Base-by-base conservation (phyloP, 73 alveolate species). In the Paramecium caudatum region DNA sequence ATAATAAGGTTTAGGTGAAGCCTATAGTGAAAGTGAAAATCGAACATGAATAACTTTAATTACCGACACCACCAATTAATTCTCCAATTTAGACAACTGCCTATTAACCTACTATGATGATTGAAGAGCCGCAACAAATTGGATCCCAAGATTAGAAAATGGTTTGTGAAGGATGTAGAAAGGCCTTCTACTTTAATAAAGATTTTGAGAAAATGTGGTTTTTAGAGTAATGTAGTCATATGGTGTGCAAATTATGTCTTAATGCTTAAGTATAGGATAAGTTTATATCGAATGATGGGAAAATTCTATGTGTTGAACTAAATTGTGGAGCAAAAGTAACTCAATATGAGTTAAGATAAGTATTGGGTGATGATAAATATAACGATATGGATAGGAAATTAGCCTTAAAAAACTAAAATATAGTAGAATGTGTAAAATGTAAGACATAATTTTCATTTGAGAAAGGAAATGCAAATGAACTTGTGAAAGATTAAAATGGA, bases 371-470 rank as follows among this genome's bases (percentile, higher is more conserved):
- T 47, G 93, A 86, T 43, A 62, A 63, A 34, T 86, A 41, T 23
- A 41, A 36, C 12, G 80, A 86, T 15, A 32, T 62, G 3, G 90
- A 63, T 63, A 37, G 36, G 17, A 34, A 46, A 37, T 41, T 86
- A 10, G 21, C 84, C 37, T 33, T 46, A 13, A 37, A 16, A 86
- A 78, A 36, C n/a, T 86, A 78, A 62, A 55, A 86, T 63, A 39
- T 43, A 4, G 90, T 63, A 23, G 82, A 21, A 16, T 86, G 93
- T 69, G 21, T 36, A 27, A 63, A 65, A 65, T 87, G 90, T 30
- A 45, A 91, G 81, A 82, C 34, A 92, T 37, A 63, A 65, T 90
- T 49, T 82, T 90, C 84, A 46, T 39, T 86, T 65, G 63, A 86
- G 25, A 37, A 63, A 13, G 82, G 82, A 3, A 78, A n/a, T 62